These are phyloP conservation scores for Podila horticola DNA, from an alignment of 192 early-diverging fungal genomes.

Conservation along the genomic window DNA sequence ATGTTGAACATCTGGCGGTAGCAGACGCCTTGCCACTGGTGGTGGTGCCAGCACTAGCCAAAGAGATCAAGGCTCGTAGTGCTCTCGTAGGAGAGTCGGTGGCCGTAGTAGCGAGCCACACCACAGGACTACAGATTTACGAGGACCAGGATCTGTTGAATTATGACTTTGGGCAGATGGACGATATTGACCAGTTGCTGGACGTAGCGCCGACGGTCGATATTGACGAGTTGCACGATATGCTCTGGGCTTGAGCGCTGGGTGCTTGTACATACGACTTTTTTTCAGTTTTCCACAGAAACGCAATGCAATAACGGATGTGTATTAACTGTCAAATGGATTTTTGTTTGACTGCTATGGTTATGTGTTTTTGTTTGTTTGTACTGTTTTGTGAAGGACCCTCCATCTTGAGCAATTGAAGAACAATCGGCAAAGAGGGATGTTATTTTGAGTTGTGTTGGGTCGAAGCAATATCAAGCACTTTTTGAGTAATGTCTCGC, in stretches of 20 bases:
- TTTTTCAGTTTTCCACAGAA: neutral
- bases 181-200: conserved; percentile 22
- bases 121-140: neutral
- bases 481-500: conserved; percentile 21
- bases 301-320: neutral
- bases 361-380: too few relatives aligned
- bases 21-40: neutral
- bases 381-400: too few relatives aligned
- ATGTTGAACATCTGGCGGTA: conserved; percentile 22
- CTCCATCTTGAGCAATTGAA: neutral
- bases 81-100: neutral
- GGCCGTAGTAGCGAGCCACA: neutral
- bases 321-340: neutral
- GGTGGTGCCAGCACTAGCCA: neutral
- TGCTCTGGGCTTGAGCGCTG: conserved; percentile 16
- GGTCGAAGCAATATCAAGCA: conserved; percentile 5
- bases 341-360: neutral
- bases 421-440: neutral
- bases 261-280: too few relatives aligned
- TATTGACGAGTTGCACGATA: conserved; percentile 31
- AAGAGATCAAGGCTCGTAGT: neutral
- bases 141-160: conserved; percentile 1
- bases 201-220: conserved; percentile 7
- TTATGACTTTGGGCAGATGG: conserved; percentile 33
- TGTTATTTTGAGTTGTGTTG: neutral